A percentile compares a stretch with the other conserved stretches of the same genome.
These are phyloP conservation scores for Senna tora DNA, from an alignment of 306 rosid genomes.

Conservation along the genomic window DNA sequence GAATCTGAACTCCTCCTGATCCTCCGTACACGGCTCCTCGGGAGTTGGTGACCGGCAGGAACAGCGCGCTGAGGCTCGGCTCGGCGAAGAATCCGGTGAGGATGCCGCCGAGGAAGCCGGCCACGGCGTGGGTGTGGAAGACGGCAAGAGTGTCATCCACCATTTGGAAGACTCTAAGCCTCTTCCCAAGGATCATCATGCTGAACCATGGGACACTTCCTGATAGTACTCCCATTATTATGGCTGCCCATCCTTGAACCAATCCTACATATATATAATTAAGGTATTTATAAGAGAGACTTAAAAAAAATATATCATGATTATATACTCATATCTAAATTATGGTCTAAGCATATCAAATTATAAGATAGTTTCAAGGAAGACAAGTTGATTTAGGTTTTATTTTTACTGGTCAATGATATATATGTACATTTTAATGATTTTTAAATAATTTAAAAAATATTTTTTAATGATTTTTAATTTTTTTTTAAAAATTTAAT, in stretches of 20 bases:
- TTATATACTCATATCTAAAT: no score
- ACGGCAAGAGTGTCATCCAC: conserved; percentile 55
- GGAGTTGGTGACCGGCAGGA: conserved; percentile 26
- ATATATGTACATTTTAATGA: no score
- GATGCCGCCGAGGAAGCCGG: conserved; percentile 46
- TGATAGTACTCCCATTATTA: conserved; percentile 49
- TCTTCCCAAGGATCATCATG: conserved; percentile 53
- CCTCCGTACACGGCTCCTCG: conserved; percentile 48
- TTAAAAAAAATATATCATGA: no score
- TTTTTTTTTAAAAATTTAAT: no score
- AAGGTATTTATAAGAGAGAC: no score
- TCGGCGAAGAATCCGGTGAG: conserved; percentile 50
- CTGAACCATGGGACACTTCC: conserved; percentile 58
- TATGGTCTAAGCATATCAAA: no score
- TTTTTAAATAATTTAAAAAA: no score
- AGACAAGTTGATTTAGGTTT: no score
- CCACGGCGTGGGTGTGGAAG: conserved; percentile 54
- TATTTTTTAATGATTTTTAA: no score
- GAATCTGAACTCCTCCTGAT: conserved; percentile 41
- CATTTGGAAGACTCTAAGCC: conserved; percentile 23
- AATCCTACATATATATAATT: conserved; percentile 34
- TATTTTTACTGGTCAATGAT: no score
- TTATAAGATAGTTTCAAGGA: no score
- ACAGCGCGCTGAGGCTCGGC: conserved; percentile 38
- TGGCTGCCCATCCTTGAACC: conserved; percentile 60